A percentile compares a stretch with the other conserved stretches of the same genome.
phyloP scores from a whole-genome alignment of 805 yeast species.

The Kuraishia borneana region DNA sequence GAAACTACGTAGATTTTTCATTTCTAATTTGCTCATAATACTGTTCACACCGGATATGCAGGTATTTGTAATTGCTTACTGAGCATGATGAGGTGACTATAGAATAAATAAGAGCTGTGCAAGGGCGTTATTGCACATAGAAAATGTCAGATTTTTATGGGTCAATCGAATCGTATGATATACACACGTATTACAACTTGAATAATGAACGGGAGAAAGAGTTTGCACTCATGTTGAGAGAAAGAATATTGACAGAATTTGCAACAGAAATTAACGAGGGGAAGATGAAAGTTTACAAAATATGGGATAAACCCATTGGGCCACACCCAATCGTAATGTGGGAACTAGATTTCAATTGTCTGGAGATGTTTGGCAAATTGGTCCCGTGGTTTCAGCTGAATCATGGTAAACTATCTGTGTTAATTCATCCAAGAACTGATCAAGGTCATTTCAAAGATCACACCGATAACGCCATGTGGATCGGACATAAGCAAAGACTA shows the following conservation, averaged over 20 bases:
- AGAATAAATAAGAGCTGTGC: no score
- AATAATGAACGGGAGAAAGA: slow-evolving; percentile 20
- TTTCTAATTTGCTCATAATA: no score
- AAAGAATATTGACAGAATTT: slow-evolving; percentile 12
- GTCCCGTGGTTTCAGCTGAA: slow-evolving; percentile 41
- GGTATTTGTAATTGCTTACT: no score
- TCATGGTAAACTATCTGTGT: slow-evolving; percentile 39
- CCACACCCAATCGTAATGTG: slow-evolving; percentile 53
- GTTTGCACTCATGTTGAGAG: slow-evolving; percentile 15
- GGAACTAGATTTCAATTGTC: slow-evolving; percentile 39
- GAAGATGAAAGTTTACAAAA: slow-evolving; percentile 27
- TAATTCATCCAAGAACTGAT: slow-evolving; percentile 40
- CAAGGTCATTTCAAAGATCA: slow-evolving; percentile 35
- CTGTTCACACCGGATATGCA: no score
- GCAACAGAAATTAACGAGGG: slow-evolving; percentile 21
- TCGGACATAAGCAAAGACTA: slow-evolving; percentile 24
- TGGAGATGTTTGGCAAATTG: slow-evolving; percentile 30
- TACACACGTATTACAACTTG: slow-evolving; percentile 42
- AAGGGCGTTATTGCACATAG: no score
- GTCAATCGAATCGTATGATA: slow-evolving; percentile 31
- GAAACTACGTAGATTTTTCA: no score
- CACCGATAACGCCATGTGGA: slow-evolving; percentile 45
- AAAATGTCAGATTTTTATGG: slow-evolving; percentile 6
- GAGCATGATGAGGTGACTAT: no score
- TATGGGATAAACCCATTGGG: slow-evolving; percentile 39